phyloP scores from a whole-genome alignment of 768 basidiomycete species.

The Stropharia rugosoannulata region DNA sequence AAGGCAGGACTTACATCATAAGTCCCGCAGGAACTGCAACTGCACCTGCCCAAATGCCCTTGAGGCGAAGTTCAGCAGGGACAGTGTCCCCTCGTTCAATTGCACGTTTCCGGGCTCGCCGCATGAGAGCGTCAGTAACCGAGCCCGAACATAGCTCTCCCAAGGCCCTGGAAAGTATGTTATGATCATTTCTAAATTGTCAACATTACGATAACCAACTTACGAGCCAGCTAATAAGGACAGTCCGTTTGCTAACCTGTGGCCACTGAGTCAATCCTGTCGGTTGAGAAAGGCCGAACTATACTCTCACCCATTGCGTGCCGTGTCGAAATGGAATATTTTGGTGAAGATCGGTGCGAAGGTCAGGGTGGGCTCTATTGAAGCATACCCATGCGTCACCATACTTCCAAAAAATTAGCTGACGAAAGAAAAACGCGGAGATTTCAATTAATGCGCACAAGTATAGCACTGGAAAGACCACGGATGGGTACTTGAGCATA shows the following conservation, averaged over 20 bases:
- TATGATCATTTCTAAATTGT: background rate
- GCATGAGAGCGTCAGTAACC: slow-evolving; percentile 36
- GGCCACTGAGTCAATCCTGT: background rate
- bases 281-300: background rate
- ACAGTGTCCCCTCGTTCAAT: slow-evolving; percentile 23
- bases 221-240: slow-evolving; percentile 35
- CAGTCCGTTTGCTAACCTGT: slow-evolving; percentile 35
- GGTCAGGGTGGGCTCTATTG: slow-evolving; percentile 38
- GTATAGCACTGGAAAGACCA: slow-evolving; percentile 34
- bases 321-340: slow-evolving; percentile 37
- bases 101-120: slow-evolving; percentile 28
- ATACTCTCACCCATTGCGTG: slow-evolving; percentile 30
- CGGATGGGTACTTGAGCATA: slow-evolving; percentile 42
- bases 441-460: slow-evolving; percentile 22
- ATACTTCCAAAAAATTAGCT: slow-evolving; percentile 19
- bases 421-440: background rate
- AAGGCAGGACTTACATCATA: slow-evolving; percentile 22
- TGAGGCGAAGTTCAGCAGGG: slow-evolving; percentile 32
- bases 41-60: slow-evolving; percentile 37
- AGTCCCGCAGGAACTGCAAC: slow-evolving; percentile 32
- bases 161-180: slow-evolving; percentile 21
- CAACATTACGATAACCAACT: slow-evolving; percentile 6
- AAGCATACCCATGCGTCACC: slow-evolving; percentile 36
- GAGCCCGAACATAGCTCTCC: slow-evolving; percentile 36
- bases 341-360: slow-evolving; percentile 35